Percentiles rank a stretch among this genome's conserved stretches.
These are phyloP conservation scores for Lodderomyces orthopsilosis DNA, from an alignment of 1,139 yeast species.

Conservation along the genomic window DNA sequence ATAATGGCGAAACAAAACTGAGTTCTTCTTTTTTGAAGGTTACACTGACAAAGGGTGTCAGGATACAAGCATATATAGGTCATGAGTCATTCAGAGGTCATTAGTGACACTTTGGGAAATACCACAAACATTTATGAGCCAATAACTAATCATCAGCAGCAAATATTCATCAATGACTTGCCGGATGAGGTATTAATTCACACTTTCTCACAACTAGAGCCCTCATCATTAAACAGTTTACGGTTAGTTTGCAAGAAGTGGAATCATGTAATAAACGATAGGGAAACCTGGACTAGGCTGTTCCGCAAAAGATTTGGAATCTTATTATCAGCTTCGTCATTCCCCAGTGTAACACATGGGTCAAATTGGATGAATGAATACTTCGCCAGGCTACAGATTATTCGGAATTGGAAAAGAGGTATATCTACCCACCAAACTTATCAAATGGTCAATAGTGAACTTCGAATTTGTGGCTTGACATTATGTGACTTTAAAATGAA, in stretches of 20 bases:
- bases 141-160: not conserved
- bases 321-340: slow-evolving; percentile 49
- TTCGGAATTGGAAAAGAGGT: slow-evolving; percentile 55
- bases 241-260: slow-evolving; percentile 56
- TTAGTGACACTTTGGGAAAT: slow-evolving; percentile 20
- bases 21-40: not conserved
- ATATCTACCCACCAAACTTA: slow-evolving; percentile 30
- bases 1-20: not conserved
- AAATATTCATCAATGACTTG: slow-evolving; percentile 31
- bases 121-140: slow-evolving; percentile 10
- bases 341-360: slow-evolving; percentile 58
- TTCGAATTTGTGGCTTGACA: slow-evolving; percentile 27
- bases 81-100: slow-evolving; percentile 5
- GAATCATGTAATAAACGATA: slow-evolving; percentile 51
- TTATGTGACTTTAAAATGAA: slow-evolving; percentile 37
- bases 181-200: slow-evolving; percentile 60
- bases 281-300: slow-evolving; percentile 60
- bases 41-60: not conserved
- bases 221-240: slow-evolving; percentile 47
- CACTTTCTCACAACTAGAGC: slow-evolving; percentile 56
- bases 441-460: slow-evolving; percentile 27
- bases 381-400: slow-evolving; percentile 40
- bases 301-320: slow-evolving; percentile 48
- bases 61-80: not conserved
- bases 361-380: slow-evolving; percentile 56